Base-by-base conservation (phyloP, 148 eudicot species). In the Polygonum aviculare region DNA sequence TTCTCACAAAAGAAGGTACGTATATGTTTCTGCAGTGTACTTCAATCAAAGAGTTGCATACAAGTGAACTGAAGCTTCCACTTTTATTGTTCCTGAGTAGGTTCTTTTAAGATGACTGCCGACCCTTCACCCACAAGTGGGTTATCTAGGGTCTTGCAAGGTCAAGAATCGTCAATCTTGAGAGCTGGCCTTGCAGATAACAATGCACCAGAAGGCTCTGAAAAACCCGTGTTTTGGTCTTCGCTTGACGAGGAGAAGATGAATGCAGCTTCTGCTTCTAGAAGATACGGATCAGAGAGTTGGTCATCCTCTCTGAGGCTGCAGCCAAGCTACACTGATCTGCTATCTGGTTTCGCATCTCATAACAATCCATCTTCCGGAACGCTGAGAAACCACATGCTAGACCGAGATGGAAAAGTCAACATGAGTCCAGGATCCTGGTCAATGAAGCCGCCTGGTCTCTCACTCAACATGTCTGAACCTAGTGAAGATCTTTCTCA, bases 1-100 rank as follows among this genome's bases (percentile, higher is more conserved):
- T 83, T 78, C 93, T 91, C 70, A 87, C 90, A 1, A 88, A 87
- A 83, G 99, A 93, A 93, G 99, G 99, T 96, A 84, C 2, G 3
- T 15, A n/a, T 19, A 45, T 38, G 41, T 38, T 0, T 15, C 72
- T 45, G 15, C 72, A 33, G 14, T 36, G 45, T 67, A 18, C 21
- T 67, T 38, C 36, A 36, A 35, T 14, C 15, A 1, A 14, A 35
- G 45, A 67, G 15, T 67, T 67, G 9, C 9, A 16, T 65, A 19
- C 71, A 65, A 35, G 71, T 35, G 36, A 65, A 65, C 15, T 67
- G 45, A 67, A 35, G 21, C 45, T 36, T 2, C 36, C 45, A 36
- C 60, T 38, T 36, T 36, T 36, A 14, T 36, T 67, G 19, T 15
- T 67, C 44, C 18, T 18, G 21, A 67, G 5, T 62, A 67, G 70